phyloP scores from a whole-genome alignment of 495 filamentous ascomycete genomes.

The Neurospora tetraspora region DNA sequence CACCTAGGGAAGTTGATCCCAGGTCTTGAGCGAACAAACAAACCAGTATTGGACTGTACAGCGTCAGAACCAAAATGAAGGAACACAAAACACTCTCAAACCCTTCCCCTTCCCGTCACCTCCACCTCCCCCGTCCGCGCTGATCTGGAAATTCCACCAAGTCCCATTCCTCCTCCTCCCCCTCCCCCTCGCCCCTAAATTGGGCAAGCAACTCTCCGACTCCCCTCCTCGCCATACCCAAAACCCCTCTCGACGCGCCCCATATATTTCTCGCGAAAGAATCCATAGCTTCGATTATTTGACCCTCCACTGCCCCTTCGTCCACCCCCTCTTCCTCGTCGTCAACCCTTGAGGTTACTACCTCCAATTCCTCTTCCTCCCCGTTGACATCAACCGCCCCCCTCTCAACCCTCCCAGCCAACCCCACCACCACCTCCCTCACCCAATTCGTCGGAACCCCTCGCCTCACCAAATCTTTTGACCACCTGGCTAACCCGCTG shows the following conservation, averaged over 20 bases:
- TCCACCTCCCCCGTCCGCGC: background rate
- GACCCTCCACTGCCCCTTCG: background rate
- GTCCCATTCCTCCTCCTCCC: background rate
- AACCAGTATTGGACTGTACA: no score
- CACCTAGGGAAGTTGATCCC: no score
- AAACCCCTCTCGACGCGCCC: background rate
- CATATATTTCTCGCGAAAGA: background rate
- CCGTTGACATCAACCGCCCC: background rate
- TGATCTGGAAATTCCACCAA: background rate
- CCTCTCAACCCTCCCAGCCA: constrained; percentile 9
- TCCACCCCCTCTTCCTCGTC: background rate
- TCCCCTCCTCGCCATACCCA: background rate
- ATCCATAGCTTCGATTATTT: background rate
- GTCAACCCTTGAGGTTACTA: background rate
- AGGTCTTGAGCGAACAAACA: no score
- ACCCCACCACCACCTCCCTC: constrained; percentile 12
- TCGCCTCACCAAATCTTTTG: constrained; percentile 24
- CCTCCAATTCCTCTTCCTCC: background rate
- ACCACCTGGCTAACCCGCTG: constrained; percentile 28
- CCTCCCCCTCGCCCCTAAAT: background rate
- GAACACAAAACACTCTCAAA: background rate
- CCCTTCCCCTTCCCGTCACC: background rate
- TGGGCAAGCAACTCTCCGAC: background rate
- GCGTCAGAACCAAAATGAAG: background rate
- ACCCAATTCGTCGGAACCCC: constrained; percentile 25